Base-by-base conservation (phyloP, 2,329 filamentous ascomycete genomes). In the Cephalotrichum gorgonifer region DNA sequence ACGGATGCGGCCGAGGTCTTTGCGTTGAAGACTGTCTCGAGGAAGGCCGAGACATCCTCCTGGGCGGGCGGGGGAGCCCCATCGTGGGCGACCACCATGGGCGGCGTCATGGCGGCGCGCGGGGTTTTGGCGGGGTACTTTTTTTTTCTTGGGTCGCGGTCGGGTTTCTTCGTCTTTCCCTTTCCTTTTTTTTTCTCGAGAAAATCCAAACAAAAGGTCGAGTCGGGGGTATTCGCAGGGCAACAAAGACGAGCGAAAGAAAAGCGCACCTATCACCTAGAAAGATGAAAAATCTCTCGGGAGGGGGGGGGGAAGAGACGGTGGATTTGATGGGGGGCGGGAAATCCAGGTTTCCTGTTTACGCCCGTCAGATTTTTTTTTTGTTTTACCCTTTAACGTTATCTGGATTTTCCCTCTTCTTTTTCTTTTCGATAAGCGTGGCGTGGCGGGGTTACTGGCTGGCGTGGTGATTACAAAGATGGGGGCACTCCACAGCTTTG, bases 1-100 rank as follows among this genome's bases (percentile, higher is more conserved):
- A 89, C 75, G 15, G 85, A 85, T 53, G 78, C 74, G 59, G 81
- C 74, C 3, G 85, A 88, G 4, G 81, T 81, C 60, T 80, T 72
- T 35, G 85, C 79, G 43, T 73, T 78, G 66, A 90, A 88, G 55
- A 88, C 77, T 45, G 75, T 81, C 57, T 79, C 70, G 57, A 89
- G 62, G 41, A 88, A 67, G 50, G 77, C 74, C 53, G 75, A 67
- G 53, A 91, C 70, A 54, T 88, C 86, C 55, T 81, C 78, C 58
- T 78, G 68, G 28, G 81, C 76, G 54, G 84, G 83, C 55, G 81
- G 73, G 57, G 75, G 73, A 64, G 70, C 63, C 59, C 69, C 65
- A 55, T 67, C 69, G 56, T 67, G 66, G 56, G 69, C 69, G 57
- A 74, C 68, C 67, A 73, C 68, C 58, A 65, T 64, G 60, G 71